A percentile compares a stretch with the other conserved stretches of the same genome.
Evolutionary conservation across 2,329 filamentous ascomycete genomes (phyloP).

Genomic region (Kalmusia sp.): DNA sequence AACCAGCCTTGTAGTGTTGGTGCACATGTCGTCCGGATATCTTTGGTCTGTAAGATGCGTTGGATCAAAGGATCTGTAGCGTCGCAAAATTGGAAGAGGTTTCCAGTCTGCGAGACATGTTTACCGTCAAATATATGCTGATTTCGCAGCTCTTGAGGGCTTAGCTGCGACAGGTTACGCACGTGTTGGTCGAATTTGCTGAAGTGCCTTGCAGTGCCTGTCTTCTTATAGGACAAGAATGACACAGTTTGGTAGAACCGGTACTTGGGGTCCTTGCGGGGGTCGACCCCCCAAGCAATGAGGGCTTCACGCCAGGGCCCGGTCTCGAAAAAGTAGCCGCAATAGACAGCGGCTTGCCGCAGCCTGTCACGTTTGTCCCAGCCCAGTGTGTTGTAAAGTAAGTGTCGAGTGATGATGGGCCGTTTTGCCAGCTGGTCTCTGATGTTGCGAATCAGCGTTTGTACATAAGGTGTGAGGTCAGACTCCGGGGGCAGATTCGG

Average conservation of each 20-base stretch:
- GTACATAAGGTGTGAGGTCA: slow-evolving; percentile 63
- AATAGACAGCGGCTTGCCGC: slow-evolving; percentile 80
- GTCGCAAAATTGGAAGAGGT: slow-evolving; percentile 94
- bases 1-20: slow-evolving; percentile 77
- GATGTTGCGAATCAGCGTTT: slow-evolving; percentile 69
- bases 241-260: slow-evolving; percentile 83
- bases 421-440: slow-evolving; percentile 72
- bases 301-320: slow-evolving; percentile 92
- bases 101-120: slow-evolving; percentile 77
- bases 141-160: slow-evolving; percentile 29
- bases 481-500: slow-evolving; percentile 61
- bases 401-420: slow-evolving; percentile 86
- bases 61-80: slow-evolving; percentile 80
- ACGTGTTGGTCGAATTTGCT: slow-evolving; percentile 35
- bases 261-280: slow-evolving; percentile 76
- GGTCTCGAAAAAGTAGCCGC: slow-evolving; percentile 90
- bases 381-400: slow-evolving; percentile 75
- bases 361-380: slow-evolving; percentile 62
- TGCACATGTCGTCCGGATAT: slow-evolving; percentile 55
- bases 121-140: slow-evolving; percentile 83
- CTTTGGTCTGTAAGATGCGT: slow-evolving; percentile 68
- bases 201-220: slow-evolving; percentile 32
- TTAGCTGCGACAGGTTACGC: slow-evolving; percentile 28
- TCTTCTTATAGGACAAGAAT: slow-evolving; percentile 42
- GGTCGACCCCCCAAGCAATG: slow-evolving; percentile 85